These are phyloP conservation scores for Penicillium bialowiezense DNA, from an alignment of 495 filamentous ascomycete genomes.

Conservation along the genomic window DNA sequence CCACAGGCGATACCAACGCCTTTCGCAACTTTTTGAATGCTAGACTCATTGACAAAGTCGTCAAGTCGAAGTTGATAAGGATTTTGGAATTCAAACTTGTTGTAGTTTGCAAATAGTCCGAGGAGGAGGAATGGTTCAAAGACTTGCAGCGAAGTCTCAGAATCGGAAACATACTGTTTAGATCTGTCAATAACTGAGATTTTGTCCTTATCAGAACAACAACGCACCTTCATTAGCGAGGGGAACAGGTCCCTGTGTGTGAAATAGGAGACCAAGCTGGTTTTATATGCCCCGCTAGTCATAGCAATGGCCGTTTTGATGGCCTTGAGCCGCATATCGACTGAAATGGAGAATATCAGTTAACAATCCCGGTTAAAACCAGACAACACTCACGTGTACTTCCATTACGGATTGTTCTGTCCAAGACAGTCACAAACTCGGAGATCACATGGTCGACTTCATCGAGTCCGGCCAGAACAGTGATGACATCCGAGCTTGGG, in stretches of 20 bases:
- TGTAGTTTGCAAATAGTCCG: conserved; percentile 94
- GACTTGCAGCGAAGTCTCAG: conserved; percentile 57
- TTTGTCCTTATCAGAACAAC: no score
- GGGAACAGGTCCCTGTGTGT: conserved; percentile 94
- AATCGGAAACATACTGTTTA: conserved; percentile 78
- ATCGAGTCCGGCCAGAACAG: conserved; percentile 81
- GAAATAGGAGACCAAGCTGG: conserved; percentile 89
- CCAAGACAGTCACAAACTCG: conserved; percentile 81
- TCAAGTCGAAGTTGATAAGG: conserved; percentile 93
- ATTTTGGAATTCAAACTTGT: conserved; percentile 98
- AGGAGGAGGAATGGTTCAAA: conserved; percentile 78
- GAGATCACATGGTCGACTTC: conserved; percentile 81
- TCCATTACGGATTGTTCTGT: conserved; percentile 77
- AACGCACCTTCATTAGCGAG: conserved; percentile 81
- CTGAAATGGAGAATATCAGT: conserved; percentile 34
- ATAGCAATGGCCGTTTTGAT: conserved; percentile 79
- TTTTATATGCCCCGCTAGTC: conserved; percentile 90
- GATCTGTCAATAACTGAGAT: not conserved
- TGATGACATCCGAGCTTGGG: conserved; percentile 91
- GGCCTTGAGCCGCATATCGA: conserved; percentile 73
- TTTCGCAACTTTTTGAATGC: conserved; percentile 77
- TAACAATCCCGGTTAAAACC: not conserved
- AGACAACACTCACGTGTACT: conserved; percentile 55
- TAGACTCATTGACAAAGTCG: conserved; percentile 91
- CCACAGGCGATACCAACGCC: conserved; percentile 70